These are phyloP conservation scores for Pleurotus platypus DNA, from an alignment of 768 basidiomycete genomes.

Conservation along the genomic window DNA sequence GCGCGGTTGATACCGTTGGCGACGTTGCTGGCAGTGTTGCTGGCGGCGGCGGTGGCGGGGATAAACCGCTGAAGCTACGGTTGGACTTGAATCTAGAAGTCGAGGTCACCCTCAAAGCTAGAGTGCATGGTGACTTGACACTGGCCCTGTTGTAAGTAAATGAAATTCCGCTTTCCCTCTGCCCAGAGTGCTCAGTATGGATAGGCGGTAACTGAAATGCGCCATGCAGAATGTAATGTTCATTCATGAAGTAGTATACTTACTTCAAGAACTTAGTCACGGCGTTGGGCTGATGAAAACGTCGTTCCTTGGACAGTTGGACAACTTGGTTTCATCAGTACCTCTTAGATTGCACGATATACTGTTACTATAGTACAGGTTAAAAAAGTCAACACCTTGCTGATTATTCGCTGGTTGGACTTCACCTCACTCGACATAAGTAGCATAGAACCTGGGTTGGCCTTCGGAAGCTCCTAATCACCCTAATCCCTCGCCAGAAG, in stretches of 20 bases:
- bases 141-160: conserved; percentile 14
- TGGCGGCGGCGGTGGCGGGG: conserved; percentile 10
- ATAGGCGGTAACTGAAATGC: neutral
- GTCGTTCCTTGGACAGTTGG: too few species aligned
- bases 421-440: too few species aligned
- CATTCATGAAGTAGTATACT: neutral
- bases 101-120: conserved; percentile 12
- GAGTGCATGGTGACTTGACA: conserved; percentile 13
- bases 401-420: too few species aligned
- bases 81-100: conserved; percentile 14
- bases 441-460: too few species aligned
- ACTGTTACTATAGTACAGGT: too few species aligned
- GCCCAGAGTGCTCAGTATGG: neutral
- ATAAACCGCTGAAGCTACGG: conserved; percentile 13
- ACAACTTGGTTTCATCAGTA: too few species aligned
- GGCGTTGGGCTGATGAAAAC: too few species aligned
- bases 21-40: conserved; percentile 6
- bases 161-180: neutral
- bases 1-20: conserved; percentile 9
- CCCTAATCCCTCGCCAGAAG: too few species aligned
- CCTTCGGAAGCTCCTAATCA: too few species aligned
- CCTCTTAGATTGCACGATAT: too few species aligned
- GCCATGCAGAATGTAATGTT: neutral
- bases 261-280: too few species aligned
- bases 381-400: too few species aligned